Percentiles rank a stretch among this genome's conserved stretches.
Evolutionary conservation across 2,329 filamentous ascomycete species (phyloP).

Genomic region (Hymenoscyphus scutula): DNA sequence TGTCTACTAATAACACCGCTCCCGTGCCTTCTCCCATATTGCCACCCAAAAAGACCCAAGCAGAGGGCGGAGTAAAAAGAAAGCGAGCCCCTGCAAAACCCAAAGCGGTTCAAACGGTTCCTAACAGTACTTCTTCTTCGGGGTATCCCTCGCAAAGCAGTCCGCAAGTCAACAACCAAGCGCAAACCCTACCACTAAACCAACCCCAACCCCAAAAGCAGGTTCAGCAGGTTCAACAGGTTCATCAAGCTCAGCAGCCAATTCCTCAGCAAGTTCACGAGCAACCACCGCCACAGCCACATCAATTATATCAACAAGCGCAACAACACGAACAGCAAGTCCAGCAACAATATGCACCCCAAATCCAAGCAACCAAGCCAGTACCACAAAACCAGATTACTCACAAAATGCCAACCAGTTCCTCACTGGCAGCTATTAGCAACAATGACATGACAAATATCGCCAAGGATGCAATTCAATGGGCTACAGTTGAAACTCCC

Average conservation of each 20-base stretch:
- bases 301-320: constrained; percentile 9
- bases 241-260: constrained; percentile 10
- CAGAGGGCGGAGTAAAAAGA: constrained; percentile 26
- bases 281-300: neutral
- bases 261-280: constrained; percentile 6
- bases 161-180: constrained; percentile 4
- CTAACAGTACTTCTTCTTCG: constrained; percentile 1
- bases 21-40: constrained; percentile 23
- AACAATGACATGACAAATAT: constrained; percentile 21
- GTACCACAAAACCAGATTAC: constrained; percentile 11
- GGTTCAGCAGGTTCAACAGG: constrained; percentile 3
- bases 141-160: constrained; percentile 5
- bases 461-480: constrained; percentile 31
- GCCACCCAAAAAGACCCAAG: constrained; percentile 22
- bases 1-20: constrained; percentile 18
- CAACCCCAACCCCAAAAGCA: neutral
- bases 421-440: constrained; percentile 7
- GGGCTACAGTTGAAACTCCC: constrained; percentile 27
- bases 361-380: constrained; percentile 4
- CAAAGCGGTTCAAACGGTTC: constrained; percentile 20
- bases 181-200: no score
- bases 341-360: constrained; percentile 5
- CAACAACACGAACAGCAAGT: constrained; percentile 15
- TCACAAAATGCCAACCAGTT: constrained; percentile 5
- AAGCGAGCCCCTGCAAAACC: constrained; percentile 32